Conservation (phyloP, 495 filamentous ascomycete species). For the Penicillium mononematosum region DNA sequence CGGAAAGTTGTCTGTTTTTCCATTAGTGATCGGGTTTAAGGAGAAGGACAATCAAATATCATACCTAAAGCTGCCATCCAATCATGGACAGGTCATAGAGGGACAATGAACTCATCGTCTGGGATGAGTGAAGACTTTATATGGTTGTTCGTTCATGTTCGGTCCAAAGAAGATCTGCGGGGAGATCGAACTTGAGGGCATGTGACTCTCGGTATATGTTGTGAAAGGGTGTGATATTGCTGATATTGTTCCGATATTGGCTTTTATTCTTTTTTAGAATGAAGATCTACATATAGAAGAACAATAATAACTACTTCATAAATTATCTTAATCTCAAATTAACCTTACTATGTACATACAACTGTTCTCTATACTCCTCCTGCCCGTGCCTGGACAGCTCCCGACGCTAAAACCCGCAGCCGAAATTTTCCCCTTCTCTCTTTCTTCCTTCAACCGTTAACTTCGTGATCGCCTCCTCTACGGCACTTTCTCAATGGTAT, state of each 20-base stretch:
- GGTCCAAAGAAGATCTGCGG: constrained; percentile 30
- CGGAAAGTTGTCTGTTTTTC: constrained; percentile 54
- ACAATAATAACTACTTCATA: neutral
- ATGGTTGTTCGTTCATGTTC: constrained; percentile 17
- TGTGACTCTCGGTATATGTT: constrained; percentile 27
- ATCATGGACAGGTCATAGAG: constrained; percentile 42
- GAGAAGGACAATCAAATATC: constrained; percentile 13
- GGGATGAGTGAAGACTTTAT: constrained; percentile 15
- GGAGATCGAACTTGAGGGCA: constrained; percentile 23
- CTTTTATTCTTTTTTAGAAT: neutral
- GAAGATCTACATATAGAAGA: neutral
- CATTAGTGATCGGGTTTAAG: constrained; percentile 23
- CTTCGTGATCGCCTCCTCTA: constrained; percentile 30
- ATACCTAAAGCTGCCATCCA: constrained; percentile 66
- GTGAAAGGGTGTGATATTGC: neutral
- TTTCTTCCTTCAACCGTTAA: constrained; percentile 26
- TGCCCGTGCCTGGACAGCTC: constrained; percentile 14
- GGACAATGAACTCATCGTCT: constrained; percentile 23
- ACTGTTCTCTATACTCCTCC: neutral
- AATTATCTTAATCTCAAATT: neutral
- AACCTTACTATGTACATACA: neutral
- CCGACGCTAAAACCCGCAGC: constrained; percentile 34
- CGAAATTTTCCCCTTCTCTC: constrained; percentile 42
- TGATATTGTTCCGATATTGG: neutral
- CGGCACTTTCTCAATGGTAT: constrained; percentile 33